A percentile compares a stretch with the other conserved stretches of the same genome.
These are phyloP conservation scores for Hysterium pulicare DNA, from an alignment of 2,329 filamentous ascomycete species.

Conservation along the genomic window DNA sequence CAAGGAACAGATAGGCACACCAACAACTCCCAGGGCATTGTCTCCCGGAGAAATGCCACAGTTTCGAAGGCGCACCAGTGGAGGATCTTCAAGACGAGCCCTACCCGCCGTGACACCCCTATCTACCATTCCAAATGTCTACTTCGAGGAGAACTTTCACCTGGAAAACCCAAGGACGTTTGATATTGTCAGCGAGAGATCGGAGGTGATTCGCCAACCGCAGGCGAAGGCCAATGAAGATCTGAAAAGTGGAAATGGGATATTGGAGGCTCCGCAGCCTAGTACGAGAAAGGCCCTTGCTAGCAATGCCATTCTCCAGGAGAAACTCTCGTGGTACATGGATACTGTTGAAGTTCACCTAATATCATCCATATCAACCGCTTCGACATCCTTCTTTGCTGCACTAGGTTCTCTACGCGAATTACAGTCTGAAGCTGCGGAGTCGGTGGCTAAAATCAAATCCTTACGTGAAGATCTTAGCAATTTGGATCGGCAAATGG, in stretches of 20 bases:
- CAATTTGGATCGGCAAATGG: constrained; percentile 81
- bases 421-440: constrained; percentile 85
- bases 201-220: constrained; percentile 80
- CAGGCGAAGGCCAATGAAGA: constrained; percentile 48
- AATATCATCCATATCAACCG: constrained; percentile 92
- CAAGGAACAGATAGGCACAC: constrained; percentile 32
- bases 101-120: constrained; percentile 76
- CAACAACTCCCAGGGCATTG: constrained; percentile 29
- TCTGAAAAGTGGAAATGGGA: constrained; percentile 56
- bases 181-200: constrained; percentile 92
- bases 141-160: constrained; percentile 93
- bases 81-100: constrained; percentile 53
- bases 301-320: constrained; percentile 94
- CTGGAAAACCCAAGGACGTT: constrained; percentile 95
- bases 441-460: constrained; percentile 86
- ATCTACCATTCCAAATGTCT: constrained; percentile 87
- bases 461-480: constrained; percentile 73
- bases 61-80: constrained; percentile 50
- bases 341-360: constrained; percentile 97
- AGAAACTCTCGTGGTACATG: constrained; percentile 99
- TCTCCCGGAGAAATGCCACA: constrained; percentile 49
- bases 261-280: constrained; percentile 53
- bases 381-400: constrained; percentile 94
- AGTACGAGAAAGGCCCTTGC: constrained; percentile 76
- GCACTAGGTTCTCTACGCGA: constrained; percentile 87